phyloP scores from a whole-genome alignment of 768 basidiomycete species.

The Amanita pallidorosea region DNA sequence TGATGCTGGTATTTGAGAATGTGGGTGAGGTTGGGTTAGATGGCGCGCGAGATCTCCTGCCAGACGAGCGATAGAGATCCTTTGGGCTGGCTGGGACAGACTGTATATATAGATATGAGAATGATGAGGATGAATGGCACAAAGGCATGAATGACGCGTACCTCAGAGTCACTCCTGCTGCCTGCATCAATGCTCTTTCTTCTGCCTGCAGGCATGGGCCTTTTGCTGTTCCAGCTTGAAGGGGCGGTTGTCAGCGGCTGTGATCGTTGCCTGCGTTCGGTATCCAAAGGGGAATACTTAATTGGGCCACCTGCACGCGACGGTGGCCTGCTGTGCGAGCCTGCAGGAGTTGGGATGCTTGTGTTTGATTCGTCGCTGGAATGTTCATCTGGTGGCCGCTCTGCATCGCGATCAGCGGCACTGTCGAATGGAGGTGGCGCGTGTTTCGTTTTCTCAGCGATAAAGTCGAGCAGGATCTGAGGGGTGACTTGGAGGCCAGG shows the following conservation, averaged over 20 bases:
- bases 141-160: constrained; percentile 17
- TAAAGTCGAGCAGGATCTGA: constrained; percentile 47
- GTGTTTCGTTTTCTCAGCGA: constrained; percentile 49
- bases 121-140: background rate
- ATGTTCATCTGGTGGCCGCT: constrained; percentile 22
- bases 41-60: constrained; percentile 51
- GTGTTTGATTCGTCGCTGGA: constrained; percentile 46
- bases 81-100: constrained; percentile 30
- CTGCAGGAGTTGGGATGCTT: constrained; percentile 21
- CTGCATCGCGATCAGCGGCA: constrained; percentile 26
- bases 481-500: constrained; percentile 64
- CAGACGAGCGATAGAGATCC: constrained; percentile 31
- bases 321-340: constrained; percentile 35
- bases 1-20: constrained; percentile 19
- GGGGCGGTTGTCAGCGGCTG: constrained; percentile 56
- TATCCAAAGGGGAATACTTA: constrained; percentile 55
- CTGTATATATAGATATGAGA: constrained; percentile 10
- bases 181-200: constrained; percentile 63
- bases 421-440: constrained; percentile 28
- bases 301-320: constrained; percentile 36
- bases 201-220: constrained; percentile 55
- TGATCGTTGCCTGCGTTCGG: constrained; percentile 57
- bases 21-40: constrained; percentile 62
- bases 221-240: constrained; percentile 60
- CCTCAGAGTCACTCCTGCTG: constrained; percentile 71